Evolutionary conservation across 441 rosid genomes (phyloP), one percentile per base, ranked within the genome.

Genomic region (Pelargonium myrrhifolium): DNA sequence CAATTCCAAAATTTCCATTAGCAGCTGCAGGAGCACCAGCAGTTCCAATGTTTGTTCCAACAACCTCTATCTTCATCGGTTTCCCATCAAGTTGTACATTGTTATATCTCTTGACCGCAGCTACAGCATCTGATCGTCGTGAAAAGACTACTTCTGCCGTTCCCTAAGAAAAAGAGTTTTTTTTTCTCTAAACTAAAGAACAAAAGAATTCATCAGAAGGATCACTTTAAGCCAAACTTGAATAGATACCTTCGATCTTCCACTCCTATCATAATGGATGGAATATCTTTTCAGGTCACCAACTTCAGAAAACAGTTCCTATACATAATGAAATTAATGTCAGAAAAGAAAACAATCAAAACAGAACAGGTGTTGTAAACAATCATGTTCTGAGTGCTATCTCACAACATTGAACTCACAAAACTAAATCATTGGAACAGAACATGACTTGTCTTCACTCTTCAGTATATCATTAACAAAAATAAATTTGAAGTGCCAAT

Each of bases 81-180:
- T 89, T 93, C 24, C 97, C 96, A 79, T 93, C 97, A 2, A 93
- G 93, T 80, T 89, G 92, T 74, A 93, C 95, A 28, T 84, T 84
- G 71, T 89, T 86, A 78, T 89, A 93, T 78, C 88, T 87, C 84
- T 89, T 90, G 53, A 90, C 86, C 65, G 97, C 98, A 31, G 89
- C 91, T 10, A 84, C 40, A 24, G 95, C 98, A 82, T 93, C 95
- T 1, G 84, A 72, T 58, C 86, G 83, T 10, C 91, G 81, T 43
- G 93, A 79, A 71, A 65, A 93, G 62, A 87, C 92, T 6, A 93
- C 93, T 80, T 93, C 97, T 21, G 98, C 95, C 3, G 96, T 87
- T 74, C 98, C 98, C 97, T 93, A 78, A 68, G 76, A 76, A 78
- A 80, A 82, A 67, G 79, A 77, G 66, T 43, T 67, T 67, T 62